Evolutionary conservation across 176 grass and related monocot species (phyloP).

Genomic region (Paspalum vaginatum): DNA sequence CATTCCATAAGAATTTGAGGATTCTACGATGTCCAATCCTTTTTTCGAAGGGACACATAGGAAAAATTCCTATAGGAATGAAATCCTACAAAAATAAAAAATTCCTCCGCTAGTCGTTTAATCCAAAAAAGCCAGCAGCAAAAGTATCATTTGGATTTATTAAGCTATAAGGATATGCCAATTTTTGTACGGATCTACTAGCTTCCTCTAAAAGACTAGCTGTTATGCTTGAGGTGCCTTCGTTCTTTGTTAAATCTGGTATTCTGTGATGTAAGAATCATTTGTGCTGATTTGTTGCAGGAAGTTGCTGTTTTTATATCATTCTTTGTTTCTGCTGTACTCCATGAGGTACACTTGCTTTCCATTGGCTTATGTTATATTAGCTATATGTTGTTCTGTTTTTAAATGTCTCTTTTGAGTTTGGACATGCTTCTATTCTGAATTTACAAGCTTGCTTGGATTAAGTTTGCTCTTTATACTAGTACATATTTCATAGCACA

Average conservation of each 20-base stretch:
- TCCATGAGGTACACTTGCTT: constrained; percentile 78
- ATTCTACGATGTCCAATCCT: too few species aligned
- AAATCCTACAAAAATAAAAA: too few species aligned
- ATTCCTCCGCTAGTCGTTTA: too few species aligned
- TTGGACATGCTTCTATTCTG: neutral
- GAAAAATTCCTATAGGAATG: too few species aligned
- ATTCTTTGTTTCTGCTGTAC: constrained; percentile 87
- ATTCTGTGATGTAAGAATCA: constrained; percentile 27
- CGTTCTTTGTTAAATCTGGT: constrained; percentile 4
- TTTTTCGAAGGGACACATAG: too few species aligned
- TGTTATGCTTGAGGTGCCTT: constrained; percentile 2
- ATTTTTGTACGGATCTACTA: constrained; percentile 16
- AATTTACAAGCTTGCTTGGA: constrained; percentile 11
- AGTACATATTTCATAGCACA: neutral
- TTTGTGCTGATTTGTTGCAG: constrained; percentile 56
- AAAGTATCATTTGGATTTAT: constrained; percentile 6
- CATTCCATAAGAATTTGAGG: too few species aligned
- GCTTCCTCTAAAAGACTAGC: neutral
- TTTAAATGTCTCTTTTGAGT: neutral
- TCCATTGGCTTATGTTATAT: neutral
- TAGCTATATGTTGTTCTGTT: neutral
- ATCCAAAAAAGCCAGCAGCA: neutral
- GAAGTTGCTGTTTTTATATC: constrained; percentile 86
- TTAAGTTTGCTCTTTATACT: neutral
- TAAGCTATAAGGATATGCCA: constrained; percentile 4